Percentiles rank a stretch among this genome's conserved stretches.
Evolutionary conservation across 164 flowering plant species (phyloP).

Genomic region (Aristolochia californica): DNA sequence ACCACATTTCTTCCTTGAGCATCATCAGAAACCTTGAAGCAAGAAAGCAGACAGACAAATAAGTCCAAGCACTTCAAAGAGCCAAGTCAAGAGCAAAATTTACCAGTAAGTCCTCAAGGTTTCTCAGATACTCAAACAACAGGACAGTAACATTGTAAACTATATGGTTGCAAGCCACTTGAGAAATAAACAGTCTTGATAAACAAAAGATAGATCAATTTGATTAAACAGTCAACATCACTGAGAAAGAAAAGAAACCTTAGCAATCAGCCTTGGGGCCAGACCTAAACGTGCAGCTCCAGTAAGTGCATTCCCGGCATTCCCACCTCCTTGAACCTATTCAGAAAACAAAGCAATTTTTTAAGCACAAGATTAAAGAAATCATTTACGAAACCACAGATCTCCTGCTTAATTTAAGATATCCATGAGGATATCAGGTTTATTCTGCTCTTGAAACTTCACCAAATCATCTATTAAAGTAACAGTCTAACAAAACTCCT

Average conservation of each 20-base stretch:
- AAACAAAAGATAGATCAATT: background rate
- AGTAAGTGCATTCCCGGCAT: constrained; percentile 85
- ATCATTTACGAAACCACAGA: background rate
- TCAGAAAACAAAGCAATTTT: background rate
- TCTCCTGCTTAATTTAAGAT: too few relatives aligned
- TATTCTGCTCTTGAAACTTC: background rate
- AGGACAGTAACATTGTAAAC: too few relatives aligned
- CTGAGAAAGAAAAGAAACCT: constrained; percentile 27
- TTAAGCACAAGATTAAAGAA: background rate
- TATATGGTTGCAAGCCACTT: too few relatives aligned
- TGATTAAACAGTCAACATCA: too few relatives aligned
- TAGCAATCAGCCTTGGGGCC: constrained; percentile 61
- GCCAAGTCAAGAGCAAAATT: background rate
- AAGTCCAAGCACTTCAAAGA: background rate
- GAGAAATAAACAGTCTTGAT: background rate
- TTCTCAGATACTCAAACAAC: too few relatives aligned
- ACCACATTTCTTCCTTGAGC: constrained; percentile 56
- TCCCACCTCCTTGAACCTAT: constrained; percentile 94
- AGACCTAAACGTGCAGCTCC: constrained; percentile 83
- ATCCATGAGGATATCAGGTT: too few relatives aligned
- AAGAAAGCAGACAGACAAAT: background rate
- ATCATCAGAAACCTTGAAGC: constrained; percentile 64
- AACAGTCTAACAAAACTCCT: background rate
- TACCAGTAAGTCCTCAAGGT: too few relatives aligned
- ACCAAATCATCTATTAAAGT: background rate